A percentile compares a stretch with the other conserved stretches of the same genome.
Evolutionary conservation across 441 rosid genomes (phyloP).

Genomic region (Gossypium aridum): DNA sequence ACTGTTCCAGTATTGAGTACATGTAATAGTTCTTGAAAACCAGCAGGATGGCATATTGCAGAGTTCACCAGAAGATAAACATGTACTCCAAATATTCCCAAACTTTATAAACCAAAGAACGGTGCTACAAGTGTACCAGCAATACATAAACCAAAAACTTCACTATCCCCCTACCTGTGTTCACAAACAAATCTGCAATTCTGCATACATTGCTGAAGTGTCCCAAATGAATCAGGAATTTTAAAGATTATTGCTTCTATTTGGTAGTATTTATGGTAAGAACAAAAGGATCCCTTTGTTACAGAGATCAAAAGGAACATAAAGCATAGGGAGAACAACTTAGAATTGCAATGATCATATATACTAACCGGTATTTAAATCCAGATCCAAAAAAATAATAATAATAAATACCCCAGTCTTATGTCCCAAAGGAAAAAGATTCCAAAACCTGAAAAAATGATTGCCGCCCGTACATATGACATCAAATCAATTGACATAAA

Average conservation of each 20-base stretch:
- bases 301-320: conserved; percentile 3
- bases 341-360: not conserved
- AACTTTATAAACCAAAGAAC: not conserved
- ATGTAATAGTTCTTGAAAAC: not conserved
- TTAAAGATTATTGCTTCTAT: not conserved
- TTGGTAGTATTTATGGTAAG: not conserved
- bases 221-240: not conserved
- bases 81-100: not conserved
- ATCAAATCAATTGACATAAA: not conserved
- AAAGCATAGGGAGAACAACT: not conserved
- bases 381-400: not conserved
- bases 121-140: not conserved
- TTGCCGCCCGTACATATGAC: not conserved
- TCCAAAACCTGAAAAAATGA: not conserved
- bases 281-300: conserved; percentile 15
- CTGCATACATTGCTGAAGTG: not conserved
- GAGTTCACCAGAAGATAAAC: not conserved
- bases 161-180: not conserved
- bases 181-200: not conserved
- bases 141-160: not conserved
- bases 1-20: not conserved
- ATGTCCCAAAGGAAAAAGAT: not conserved
- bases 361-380: not conserved
- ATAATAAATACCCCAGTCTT: not conserved
- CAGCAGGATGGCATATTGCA: not conserved